Evolutionary conservation across 2,329 filamentous ascomycete genomes (phyloP).

Genomic region (Cytospora paraplurivora): DNA sequence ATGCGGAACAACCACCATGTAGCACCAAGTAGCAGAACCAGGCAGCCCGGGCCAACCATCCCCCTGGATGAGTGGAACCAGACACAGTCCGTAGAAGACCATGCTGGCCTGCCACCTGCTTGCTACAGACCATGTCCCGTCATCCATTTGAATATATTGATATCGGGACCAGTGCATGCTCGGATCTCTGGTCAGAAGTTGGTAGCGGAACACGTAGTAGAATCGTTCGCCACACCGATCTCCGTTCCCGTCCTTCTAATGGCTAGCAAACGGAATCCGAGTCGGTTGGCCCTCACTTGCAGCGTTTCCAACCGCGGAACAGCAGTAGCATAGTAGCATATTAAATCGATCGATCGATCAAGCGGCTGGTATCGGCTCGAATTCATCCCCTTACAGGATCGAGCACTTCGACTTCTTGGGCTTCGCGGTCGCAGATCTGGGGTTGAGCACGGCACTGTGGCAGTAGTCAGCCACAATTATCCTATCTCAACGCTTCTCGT

Average conservation of each 20-base stretch:
- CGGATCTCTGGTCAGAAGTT: background rate
- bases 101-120: background rate
- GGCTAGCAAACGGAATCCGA: constrained; percentile 7
- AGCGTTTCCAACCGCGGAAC: constrained; percentile 19
- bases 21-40: constrained; percentile 27
- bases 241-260: constrained; percentile 13
- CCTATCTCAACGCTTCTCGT: constrained; percentile 15
- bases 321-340: constrained; percentile 22
- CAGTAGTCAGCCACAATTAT: constrained; percentile 29
- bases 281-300: constrained; percentile 19
- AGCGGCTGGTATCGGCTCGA: constrained; percentile 17
- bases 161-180: constrained; percentile 11
- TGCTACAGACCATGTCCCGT: background rate
- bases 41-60: constrained; percentile 23
- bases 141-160: background rate
- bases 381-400: constrained; percentile 58
- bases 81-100: background rate
- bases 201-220: constrained; percentile 11
- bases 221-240: constrained; percentile 1
- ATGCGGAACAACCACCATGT: constrained; percentile 11
- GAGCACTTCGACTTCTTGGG: constrained; percentile 69
- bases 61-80: too few species aligned
- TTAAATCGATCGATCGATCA: constrained; percentile 19
- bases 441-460: constrained; percentile 70
- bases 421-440: constrained; percentile 59